A percentile compares a stretch with the other conserved stretches of the same genome.
Conservation (phyloP, 2,329 filamentous ascomycete genomes). For the Coniochaeta prunicola region DNA sequence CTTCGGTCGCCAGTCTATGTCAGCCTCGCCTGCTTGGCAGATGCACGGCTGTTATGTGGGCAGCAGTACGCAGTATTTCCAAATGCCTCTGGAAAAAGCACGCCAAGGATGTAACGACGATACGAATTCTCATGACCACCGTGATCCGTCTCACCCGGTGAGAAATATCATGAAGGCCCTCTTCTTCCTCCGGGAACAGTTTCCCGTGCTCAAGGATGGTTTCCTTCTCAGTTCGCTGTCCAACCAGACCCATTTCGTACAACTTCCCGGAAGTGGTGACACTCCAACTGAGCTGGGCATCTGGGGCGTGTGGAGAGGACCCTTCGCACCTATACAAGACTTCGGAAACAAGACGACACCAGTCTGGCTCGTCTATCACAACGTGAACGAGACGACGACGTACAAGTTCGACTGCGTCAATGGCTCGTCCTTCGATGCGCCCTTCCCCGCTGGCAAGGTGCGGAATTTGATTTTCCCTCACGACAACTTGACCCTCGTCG, state of each 20-base stretch:
- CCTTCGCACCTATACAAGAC: slow-evolving; percentile 20
- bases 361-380: slow-evolving; percentile 45
- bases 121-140: slow-evolving; percentile 49
- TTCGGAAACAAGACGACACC: slow-evolving; percentile 8
- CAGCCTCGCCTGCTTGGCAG: slow-evolving; percentile 54
- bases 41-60: slow-evolving; percentile 57
- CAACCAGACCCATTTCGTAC: slow-evolving; percentile 45
- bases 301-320: slow-evolving; percentile 52
- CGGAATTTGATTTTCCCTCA: slow-evolving; percentile 57
- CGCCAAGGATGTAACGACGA: slow-evolving; percentile 47
- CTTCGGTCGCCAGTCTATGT: slow-evolving; percentile 57
- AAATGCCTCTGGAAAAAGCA: slow-evolving; percentile 49
- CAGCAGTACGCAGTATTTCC: slow-evolving; percentile 46
- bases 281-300: slow-evolving; percentile 43
- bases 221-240: slow-evolving; percentile 48
- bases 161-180: slow-evolving; percentile 55
- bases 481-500: slow-evolving; percentile 40
- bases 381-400: slow-evolving; percentile 39
- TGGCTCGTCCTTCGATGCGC: neutral
- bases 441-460: slow-evolving; percentile 30
- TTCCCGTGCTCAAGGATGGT: slow-evolving; percentile 52
- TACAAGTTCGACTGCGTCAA: slow-evolving; percentile 40
- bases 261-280: slow-evolving; percentile 43
- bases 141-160: slow-evolving; percentile 54
- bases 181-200: slow-evolving; percentile 50